These are phyloP conservation scores for Candida methanosorbosa DNA, from an alignment of 805 yeast genomes.

Conservation along the genomic window DNA sequence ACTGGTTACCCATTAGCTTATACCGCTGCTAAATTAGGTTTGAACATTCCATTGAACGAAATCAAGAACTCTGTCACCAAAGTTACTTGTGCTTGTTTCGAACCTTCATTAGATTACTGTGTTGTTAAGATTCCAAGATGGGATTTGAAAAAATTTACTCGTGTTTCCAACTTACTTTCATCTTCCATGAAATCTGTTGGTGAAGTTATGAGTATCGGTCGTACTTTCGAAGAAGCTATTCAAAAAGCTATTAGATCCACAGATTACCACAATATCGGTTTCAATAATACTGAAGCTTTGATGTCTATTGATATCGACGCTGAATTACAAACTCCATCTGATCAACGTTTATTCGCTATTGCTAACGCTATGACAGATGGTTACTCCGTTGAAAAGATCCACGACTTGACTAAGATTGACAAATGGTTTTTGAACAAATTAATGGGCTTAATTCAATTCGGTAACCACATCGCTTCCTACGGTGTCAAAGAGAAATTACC, in stretches of 20 bases:
- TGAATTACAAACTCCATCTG: slow-evolving; percentile 95
- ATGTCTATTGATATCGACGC: slow-evolving; percentile 88
- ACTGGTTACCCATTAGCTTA: slow-evolving; percentile 98
- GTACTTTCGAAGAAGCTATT: slow-evolving; percentile 95
- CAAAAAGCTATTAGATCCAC: slow-evolving; percentile 97
- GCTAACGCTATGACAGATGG: slow-evolving; percentile 90
- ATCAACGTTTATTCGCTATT: slow-evolving; percentile 90
- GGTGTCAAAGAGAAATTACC: slow-evolving; percentile 59
- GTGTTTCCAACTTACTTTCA: slow-evolving; percentile 80
- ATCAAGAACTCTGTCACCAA: slow-evolving; percentile 89
- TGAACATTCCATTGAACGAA: slow-evolving; percentile 86
- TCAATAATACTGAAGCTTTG: slow-evolving; percentile 74
- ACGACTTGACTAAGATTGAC: slow-evolving; percentile 87
- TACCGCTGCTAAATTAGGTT: slow-evolving; percentile 94
- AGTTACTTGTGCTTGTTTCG: slow-evolving; percentile 93
- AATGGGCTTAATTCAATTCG: slow-evolving; percentile 64
- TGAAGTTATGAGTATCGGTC: slow-evolving; percentile 96
- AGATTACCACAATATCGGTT: slow-evolving; percentile 93
- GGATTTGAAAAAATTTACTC: slow-evolving; percentile 93
- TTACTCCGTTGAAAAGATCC: slow-evolving; percentile 85
- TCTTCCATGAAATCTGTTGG: slow-evolving; percentile 98
- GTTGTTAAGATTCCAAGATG: slow-evolving; percentile 98
- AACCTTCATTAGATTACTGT: slow-evolving; percentile 93
- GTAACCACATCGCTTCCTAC: slow-evolving; percentile 47
- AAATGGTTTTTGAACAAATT: slow-evolving; percentile 94